Percentiles rank a stretch among this genome's conserved stretches.
phyloP scores from a whole-genome alignment of 2,329 filamentous ascomycete genomes.

The Chrysoporthe austroafricana region DNA sequence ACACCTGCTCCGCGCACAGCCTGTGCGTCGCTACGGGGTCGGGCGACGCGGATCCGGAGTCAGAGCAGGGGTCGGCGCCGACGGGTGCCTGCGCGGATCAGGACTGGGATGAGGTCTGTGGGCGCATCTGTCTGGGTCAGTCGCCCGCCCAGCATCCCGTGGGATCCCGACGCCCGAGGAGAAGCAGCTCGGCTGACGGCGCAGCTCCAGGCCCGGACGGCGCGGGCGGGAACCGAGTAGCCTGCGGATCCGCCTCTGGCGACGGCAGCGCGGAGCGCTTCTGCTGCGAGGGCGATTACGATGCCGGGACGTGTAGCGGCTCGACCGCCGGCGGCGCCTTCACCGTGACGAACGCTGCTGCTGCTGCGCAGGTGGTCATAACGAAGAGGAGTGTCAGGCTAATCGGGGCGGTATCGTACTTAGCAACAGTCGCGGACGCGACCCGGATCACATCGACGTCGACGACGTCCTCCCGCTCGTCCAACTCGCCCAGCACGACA shows the following conservation, averaged over 20 bases:
- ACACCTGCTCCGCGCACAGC: slow-evolving; percentile 34
- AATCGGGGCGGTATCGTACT: not conserved
- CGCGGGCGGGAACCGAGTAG: not conserved
- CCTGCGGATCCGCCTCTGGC: slow-evolving; percentile 26
- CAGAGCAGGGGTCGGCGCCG: slow-evolving; percentile 30
- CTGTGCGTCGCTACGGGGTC: slow-evolving; percentile 33
- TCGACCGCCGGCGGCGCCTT: slow-evolving; percentile 20
- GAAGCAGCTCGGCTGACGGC: not conserved
- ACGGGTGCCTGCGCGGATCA: slow-evolving; percentile 34
- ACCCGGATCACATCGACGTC: not conserved
- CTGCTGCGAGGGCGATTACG: slow-evolving; percentile 34
- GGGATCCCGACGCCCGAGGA: not conserved
- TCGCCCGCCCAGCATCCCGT: not conserved
- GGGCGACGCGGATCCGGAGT: slow-evolving; percentile 29
- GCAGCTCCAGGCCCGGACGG: not conserved
- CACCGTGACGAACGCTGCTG: slow-evolving; percentile 24
- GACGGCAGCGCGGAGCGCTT: slow-evolving; percentile 25
- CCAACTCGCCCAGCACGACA: not conserved
- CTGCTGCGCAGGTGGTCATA: slow-evolving; percentile 31
- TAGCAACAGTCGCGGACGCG: not conserved
- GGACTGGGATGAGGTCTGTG: slow-evolving; percentile 34
- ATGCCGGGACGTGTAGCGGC: slow-evolving; percentile 32
- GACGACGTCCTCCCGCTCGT: not conserved
- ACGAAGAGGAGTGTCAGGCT: slow-evolving; percentile 20
- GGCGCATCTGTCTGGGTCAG: slow-evolving; percentile 30